A percentile compares a stretch with the other conserved stretches of the same genome.
Evolutionary conservation across 441 rosid genomes (phyloP).

Genomic region (Erysimum cheiri): DNA sequence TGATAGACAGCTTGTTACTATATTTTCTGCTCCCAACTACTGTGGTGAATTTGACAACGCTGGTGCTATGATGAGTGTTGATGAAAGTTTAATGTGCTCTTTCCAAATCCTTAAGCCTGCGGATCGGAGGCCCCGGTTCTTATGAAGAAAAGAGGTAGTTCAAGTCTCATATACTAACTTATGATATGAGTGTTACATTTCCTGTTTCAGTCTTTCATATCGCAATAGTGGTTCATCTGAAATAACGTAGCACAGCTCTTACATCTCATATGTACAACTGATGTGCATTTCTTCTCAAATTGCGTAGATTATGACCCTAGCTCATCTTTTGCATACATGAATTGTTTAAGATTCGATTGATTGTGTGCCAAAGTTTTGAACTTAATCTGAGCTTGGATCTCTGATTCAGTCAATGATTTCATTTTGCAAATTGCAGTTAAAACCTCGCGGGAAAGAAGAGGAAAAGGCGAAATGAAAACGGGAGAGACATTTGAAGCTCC

Average conservation of each 20-base stretch:
- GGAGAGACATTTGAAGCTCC: slow-evolving; percentile 38
- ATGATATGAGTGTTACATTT: background rate
- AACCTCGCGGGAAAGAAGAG: slow-evolving; percentile 32
- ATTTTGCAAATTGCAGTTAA: slow-evolving; percentile 31
- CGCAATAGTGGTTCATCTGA: background rate
- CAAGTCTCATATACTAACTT: slow-evolving; percentile 18
- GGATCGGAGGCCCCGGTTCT: slow-evolving; percentile 57
- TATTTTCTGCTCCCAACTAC: slow-evolving; percentile 80
- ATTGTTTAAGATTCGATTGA: background rate
- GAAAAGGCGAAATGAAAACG: slow-evolving; percentile 11
- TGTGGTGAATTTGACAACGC: slow-evolving; percentile 83
- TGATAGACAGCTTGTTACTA: slow-evolving; percentile 70
- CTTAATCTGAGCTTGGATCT: slow-evolving; percentile 9
- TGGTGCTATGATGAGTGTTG: slow-evolving; percentile 85
- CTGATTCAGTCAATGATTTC: background rate
- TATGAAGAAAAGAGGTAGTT: slow-evolving; percentile 45
- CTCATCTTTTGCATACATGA: slow-evolving; percentile 1
- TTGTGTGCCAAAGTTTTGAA: slow-evolving; percentile 8
- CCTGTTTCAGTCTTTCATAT: background rate
- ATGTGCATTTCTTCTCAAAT: background rate
- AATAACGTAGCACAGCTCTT: background rate
- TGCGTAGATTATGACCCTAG: background rate
- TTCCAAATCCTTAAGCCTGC: slow-evolving; percentile 81
- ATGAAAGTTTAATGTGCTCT: slow-evolving; percentile 79
- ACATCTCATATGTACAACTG: too few relatives aligned